Percentiles rank a stretch among this genome's conserved stretches.
Evolutionary conservation across 2,329 filamentous ascomycete species (phyloP).

Genomic region (Aspergillus sp.): DNA sequence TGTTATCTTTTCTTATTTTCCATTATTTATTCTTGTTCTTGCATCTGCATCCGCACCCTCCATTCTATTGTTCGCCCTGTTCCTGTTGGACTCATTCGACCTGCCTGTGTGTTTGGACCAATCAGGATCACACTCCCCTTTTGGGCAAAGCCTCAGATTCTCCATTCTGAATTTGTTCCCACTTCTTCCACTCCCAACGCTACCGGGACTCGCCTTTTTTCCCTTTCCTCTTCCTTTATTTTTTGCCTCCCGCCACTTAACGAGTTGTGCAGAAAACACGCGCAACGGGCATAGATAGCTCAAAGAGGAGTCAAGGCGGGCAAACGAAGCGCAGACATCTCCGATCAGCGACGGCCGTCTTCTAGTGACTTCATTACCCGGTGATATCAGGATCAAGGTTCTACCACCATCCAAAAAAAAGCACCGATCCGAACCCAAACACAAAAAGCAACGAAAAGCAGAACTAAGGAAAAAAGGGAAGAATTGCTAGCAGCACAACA

Average conservation of each 20-base stretch:
- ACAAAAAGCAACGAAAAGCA: conserved; percentile 2
- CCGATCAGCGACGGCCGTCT: conserved; percentile 1
- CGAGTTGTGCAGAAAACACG: background rate
- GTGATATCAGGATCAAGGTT: conserved; percentile 1
- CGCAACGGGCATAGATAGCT: background rate
- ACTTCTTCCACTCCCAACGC: conserved; percentile 12
- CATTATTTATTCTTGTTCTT: background rate
- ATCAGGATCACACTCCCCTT: conserved; percentile 15
- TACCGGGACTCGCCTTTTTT: conserved; percentile 4
- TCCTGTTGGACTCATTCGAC: background rate
- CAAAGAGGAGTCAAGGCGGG: background rate
- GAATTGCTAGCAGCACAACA: background rate
- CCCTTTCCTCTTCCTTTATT: background rate
- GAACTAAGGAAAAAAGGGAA: background rate
- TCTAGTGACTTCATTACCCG: background rate
- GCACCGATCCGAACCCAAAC: background rate
- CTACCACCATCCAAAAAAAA: conserved; percentile 1
- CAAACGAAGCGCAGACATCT: conserved; percentile 3
- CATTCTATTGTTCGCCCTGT: background rate
- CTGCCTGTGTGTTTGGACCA: conserved; percentile 7
- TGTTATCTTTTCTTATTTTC: background rate
- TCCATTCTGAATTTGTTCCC: conserved; percentile 17
- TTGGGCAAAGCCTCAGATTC: conserved; percentile 19
- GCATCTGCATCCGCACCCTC: background rate
- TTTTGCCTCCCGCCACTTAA: conserved; percentile 19